Evolutionary conservation across 352 stramenopile genomes (phyloP).

Genomic region (Phytopythium montanum): DNA sequence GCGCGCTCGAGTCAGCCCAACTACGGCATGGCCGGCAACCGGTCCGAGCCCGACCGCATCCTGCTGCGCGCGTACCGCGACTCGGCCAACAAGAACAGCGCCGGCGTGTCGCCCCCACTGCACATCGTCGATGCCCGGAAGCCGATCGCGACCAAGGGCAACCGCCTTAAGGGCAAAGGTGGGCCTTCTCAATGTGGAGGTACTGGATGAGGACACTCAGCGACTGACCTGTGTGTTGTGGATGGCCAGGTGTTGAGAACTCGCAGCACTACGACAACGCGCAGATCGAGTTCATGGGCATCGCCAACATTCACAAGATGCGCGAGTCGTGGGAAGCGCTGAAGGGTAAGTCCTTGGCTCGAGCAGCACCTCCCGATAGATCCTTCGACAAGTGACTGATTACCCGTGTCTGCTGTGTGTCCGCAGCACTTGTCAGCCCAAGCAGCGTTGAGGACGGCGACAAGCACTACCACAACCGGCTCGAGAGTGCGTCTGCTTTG

Average conservation of each 20-base stretch:
- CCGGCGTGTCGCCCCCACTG: conserved; percentile 58
- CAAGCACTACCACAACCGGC: conserved; percentile 84
- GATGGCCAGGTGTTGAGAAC: conserved; percentile 91
- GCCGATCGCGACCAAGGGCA: conserved; percentile 76
- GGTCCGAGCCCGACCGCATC: conserved; percentile 90
- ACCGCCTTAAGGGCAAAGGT: conserved; percentile 83
- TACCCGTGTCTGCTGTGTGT: conserved; percentile 1
- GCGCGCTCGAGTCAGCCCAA: conserved; percentile 95
- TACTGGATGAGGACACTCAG: conserved; percentile 1
- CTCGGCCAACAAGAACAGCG: conserved; percentile 73
- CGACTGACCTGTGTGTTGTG: conserved; percentile 6
- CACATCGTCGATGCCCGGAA: conserved; percentile 87
- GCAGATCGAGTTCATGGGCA: conserved; percentile 97
- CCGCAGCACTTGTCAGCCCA: conserved; percentile 67
- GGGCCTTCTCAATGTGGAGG: background rate
- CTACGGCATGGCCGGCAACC: conserved; percentile 95
- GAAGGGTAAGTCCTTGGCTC: conserved; percentile 43
- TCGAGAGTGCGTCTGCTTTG: conserved; percentile 60
- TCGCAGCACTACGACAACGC: conserved; percentile 95
- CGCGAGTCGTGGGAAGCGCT: conserved; percentile 92
- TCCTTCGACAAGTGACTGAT: conserved; percentile 3
- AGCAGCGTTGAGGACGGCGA: conserved; percentile 81
- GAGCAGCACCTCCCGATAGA: background rate
- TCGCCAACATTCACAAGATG: conserved; percentile 99
- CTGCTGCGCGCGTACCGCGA: conserved; percentile 86